Evolutionary conservation across 2,329 filamentous ascomycete genomes (phyloP), one percentile per base, ranked within the genome.

Genomic region (Alternaria brassicae): DNA sequence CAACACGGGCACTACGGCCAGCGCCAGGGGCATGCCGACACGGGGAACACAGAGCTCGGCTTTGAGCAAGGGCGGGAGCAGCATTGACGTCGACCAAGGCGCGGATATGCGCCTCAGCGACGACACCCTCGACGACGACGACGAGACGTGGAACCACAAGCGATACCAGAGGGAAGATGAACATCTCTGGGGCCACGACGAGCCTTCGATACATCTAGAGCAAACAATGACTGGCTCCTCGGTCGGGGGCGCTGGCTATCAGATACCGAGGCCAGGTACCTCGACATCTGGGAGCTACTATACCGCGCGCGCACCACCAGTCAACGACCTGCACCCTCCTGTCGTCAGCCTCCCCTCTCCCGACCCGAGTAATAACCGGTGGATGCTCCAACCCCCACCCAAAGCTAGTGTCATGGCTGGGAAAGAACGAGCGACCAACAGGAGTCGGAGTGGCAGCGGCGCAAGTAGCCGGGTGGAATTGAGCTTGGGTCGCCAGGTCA

Each of bases 301-400:
- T 71, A 74, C 70, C 32, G 75, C 64, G 63, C 81, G 72, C 69
- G 78, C 89, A 70, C 92, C 89, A 7, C 91, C 91, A 4, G 88
- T 96, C 69, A 95, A 96, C 78, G 91, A 96, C 61, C 86, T 93
- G 58, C 91, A 96, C 74, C 91, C 92, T 5, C 92, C 92, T 3
- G 89, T 96, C 51, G 91, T 95, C 61, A 92, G 87, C 76, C 91
- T 88, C 78, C 90, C 86, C 56, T 90, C 89, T 13, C 84, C 83
- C 36, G 88, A 86, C 73, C 87, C 82, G 72, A 87, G 88, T 54
- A 92, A 91, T 60, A 89, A 91, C 54, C 85, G 85, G 72, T 97
- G 93, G 93, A 97, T 97, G 93, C 82, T 96, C 51, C 92, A 96
- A 72, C 93, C 93, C 2, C 92, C 93, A 1, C 93, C 93, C n/a